Evolutionary conservation across 2,329 filamentous ascomycete genomes (phyloP), one percentile per base, ranked within the genome.

Genomic region (Colletotrichum spaethianum): DNA sequence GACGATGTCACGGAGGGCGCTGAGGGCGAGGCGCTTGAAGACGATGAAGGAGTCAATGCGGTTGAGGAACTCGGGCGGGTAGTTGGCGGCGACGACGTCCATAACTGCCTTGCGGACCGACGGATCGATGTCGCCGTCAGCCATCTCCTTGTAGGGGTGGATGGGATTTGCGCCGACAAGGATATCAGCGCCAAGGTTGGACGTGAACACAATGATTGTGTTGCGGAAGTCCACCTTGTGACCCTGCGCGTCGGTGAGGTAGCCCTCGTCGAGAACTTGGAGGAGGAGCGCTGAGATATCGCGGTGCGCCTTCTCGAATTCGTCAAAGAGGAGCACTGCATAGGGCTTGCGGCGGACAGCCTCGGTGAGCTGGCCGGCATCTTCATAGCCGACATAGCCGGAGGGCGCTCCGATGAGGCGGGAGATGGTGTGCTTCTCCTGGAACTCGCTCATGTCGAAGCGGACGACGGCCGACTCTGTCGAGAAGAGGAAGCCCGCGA

Each of bases 401-500:
- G 96, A 96, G 0, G 96, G 96, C 3, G 93, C 93, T 55, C 96
- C 96, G 75, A 98, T 98, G 40, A 98, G 89, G 23, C 96, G 90
- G 36, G 94, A 97, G 67, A 98, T 93, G 4, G 96, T 98, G 80
- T 98, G 96, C 82, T 97, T 98, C 80, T 98, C 96, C 79, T 97
- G 95, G 81, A 98, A 98, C 79, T 99, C 96, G 77, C 92, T 94
- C 96, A 98, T 98, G 82, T 98, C 96, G 82, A 98, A 98, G 42
- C 96, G 90, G 42, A 98, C 91, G 33, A 99, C 94, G 3, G 96
- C 96, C 36, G 91, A 91, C 77, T 98, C 94, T 1, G 94, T 98
- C 0, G 93, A 96, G 83, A 98, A 99, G 46, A 99, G 86, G 84
- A 98, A 98, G 70, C 89, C 90, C 1, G 96, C 96, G 77, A 99